phyloP scores from a whole-genome alignment of 306 rosid genomes.

The Dalbergia oliveri region DNA sequence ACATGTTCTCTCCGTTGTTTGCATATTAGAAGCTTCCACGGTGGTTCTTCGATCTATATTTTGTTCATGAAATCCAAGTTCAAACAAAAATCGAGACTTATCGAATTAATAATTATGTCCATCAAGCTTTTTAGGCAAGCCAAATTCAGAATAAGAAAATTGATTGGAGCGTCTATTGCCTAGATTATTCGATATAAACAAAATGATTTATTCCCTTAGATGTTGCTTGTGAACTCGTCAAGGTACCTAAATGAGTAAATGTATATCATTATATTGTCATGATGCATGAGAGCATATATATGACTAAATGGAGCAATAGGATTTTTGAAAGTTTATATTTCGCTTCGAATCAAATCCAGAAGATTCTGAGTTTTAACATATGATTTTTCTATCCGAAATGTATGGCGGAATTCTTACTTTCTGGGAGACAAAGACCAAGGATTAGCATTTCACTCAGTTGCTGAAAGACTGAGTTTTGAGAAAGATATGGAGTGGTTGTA shows the following conservation, averaged over 20 bases:
- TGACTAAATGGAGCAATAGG: not conserved
- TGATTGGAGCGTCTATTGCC: not conserved
- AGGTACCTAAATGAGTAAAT: not conserved
- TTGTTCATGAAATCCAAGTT: not conserved
- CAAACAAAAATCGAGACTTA: not conserved
- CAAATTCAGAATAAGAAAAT: not conserved
- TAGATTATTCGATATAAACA: not conserved
- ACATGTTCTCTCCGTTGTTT: slow-evolving; percentile 4
- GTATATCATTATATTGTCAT: not conserved
- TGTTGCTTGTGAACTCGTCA: slow-evolving; percentile 13
- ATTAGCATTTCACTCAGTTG: not conserved
- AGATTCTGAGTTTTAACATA: slow-evolving; percentile 4
- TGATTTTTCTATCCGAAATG: not conserved
- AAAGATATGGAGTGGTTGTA: slow-evolving; percentile 5
- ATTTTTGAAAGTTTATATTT: not conserved
- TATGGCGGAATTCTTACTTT: not conserved
- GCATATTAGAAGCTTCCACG: slow-evolving; percentile 32
- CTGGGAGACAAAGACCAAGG: not conserved
- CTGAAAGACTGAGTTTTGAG: not conserved
- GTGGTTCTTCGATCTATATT: slow-evolving; percentile 8
- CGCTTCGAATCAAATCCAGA: slow-evolving; percentile 9
- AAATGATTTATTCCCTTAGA: not conserved
- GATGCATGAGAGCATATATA: not conserved
- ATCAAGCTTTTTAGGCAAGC: slow-evolving; percentile 1
- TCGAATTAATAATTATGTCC: not conserved